These are phyloP conservation scores for Chionographis japonica DNA, from an alignment of 106 monocot species.

Conservation along the genomic window DNA sequence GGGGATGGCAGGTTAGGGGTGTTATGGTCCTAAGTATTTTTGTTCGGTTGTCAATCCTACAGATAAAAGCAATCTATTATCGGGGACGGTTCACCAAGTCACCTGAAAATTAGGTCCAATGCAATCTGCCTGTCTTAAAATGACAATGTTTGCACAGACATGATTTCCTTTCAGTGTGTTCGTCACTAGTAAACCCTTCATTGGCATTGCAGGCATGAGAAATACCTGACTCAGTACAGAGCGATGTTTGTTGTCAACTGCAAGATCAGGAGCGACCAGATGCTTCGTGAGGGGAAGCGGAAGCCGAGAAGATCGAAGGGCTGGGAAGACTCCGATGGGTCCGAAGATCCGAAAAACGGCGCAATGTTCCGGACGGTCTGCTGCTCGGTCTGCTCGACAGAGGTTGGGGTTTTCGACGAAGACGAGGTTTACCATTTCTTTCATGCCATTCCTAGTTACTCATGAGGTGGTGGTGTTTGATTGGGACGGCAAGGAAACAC, in stretches of 20 bases:
- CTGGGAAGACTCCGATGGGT: conserved; percentile 5
- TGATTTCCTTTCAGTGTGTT: not conserved
- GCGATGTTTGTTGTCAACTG: conserved; percentile 97
- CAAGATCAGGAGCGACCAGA: conserved; percentile 53
- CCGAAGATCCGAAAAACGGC: conserved; percentile 11
- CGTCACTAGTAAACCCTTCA: not conserved
- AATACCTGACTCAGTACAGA: conserved; percentile 85
- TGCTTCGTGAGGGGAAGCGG: conserved; percentile 28
- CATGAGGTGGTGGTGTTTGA: conserved; percentile 22
- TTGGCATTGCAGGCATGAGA: conserved; percentile 69
- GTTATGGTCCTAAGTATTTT: too few relatives aligned
- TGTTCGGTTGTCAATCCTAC: too few relatives aligned
- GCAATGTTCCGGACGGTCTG: conserved; percentile 57
- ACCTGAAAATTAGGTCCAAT: too few relatives aligned
- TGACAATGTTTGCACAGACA: too few relatives aligned
- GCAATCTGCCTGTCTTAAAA: too few relatives aligned
- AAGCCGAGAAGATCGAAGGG: conserved; percentile 29
- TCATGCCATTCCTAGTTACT: conserved; percentile 87
- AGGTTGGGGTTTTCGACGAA: conserved; percentile 76
- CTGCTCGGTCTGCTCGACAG: conserved; percentile 79
- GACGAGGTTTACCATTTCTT: conserved; percentile 94
- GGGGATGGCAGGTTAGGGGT: too few relatives aligned
- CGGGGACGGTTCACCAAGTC: too few relatives aligned
- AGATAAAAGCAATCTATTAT: too few relatives aligned
- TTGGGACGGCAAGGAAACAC: not conserved